Percentiles rank a stretch among this genome's conserved stretches.
These are phyloP conservation scores for Jackrogersella minutella DNA, from an alignment of 495 filamentous ascomycete species.

Conservation along the genomic window DNA sequence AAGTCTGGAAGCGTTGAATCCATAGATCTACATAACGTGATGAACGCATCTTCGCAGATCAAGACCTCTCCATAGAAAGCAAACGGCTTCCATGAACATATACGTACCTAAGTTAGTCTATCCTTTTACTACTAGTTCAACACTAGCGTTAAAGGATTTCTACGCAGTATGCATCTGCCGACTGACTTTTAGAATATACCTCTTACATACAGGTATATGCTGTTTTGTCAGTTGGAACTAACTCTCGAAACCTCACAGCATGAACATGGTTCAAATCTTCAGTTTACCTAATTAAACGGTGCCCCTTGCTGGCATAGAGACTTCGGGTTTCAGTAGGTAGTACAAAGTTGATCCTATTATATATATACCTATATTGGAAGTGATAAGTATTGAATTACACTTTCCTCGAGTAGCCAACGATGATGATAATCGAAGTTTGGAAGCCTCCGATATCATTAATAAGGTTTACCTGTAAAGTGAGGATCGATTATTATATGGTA, in stretches of 20 bases:
- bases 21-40: neutral
- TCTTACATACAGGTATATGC: neutral
- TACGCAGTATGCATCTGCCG: too few species aligned
- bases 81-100: neutral
- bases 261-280: neutral
- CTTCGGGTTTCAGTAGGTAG: neutral
- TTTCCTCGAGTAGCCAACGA: neutral
- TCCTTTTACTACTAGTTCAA: too few species aligned
- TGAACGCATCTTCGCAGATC: neutral
- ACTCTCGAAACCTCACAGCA: neutral
- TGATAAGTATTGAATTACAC: too few species aligned
- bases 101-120: neutral
- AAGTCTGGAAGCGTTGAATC: neutral
- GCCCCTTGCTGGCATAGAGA: neutral
- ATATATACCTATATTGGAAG: neutral
- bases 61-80: neutral
- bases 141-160: too few species aligned
- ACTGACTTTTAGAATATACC: too few species aligned
- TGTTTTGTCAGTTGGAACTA: neutral
- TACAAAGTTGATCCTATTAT: neutral
- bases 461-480: conserved; percentile 2
- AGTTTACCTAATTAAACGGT: neutral
- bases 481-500: neutral
- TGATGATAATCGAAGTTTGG: conserved; percentile 8
- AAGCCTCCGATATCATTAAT: conserved; percentile 32